Evolutionary conservation across 2,329 filamentous ascomycete species (phyloP), one percentile per base, ranked within the genome.

Genomic region (Penicillium polonicum): DNA sequence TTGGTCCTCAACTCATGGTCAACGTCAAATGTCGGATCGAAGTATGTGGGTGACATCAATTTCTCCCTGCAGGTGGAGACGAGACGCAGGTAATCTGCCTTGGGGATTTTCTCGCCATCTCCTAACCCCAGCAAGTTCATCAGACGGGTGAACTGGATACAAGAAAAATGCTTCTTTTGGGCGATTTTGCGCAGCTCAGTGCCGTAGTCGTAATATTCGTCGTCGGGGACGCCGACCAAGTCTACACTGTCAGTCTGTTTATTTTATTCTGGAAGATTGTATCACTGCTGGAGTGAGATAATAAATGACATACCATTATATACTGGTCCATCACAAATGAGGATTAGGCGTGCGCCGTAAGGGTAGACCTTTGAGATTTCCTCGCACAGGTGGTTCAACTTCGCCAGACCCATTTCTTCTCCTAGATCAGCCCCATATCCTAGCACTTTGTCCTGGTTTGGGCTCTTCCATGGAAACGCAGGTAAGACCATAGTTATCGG

Each of bases 391-490:
- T 57, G 55, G 42, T 57, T 53, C 42, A 57, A 29, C n/a, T 23
- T 57, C 3, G 55, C 55, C 9, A 57, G 43, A 13, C 55, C 49
- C n/a, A 53, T 15, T 36, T 53, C 55, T 23, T 57, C 55, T n/a
- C 55, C 55, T 4, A 57, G 36, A 19, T 57, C 55, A 36, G 36
- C 9, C 17, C 49, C 49, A n/a, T 36, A 29, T 15, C 42, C 55
- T 5, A 57, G 19, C 2, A 57, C 55, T 53, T 57, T 57, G 42
- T 57, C 43, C 21, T 36, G 27, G 10, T 57, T 57, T 6, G 55
- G 55, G 7, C 41, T 57, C 13, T 57, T 57, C 55, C 55, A 57
- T 36, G 55, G 55, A 21, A 57, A 57, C n/a, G 55, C 55, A 35
- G 55, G 55, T 12, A 57, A 27, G 2, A 57, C 42, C 55, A 57